Base-by-base conservation (phyloP, 2,329 filamentous ascomycete genomes). In the Aspergillus tamarii region DNA sequence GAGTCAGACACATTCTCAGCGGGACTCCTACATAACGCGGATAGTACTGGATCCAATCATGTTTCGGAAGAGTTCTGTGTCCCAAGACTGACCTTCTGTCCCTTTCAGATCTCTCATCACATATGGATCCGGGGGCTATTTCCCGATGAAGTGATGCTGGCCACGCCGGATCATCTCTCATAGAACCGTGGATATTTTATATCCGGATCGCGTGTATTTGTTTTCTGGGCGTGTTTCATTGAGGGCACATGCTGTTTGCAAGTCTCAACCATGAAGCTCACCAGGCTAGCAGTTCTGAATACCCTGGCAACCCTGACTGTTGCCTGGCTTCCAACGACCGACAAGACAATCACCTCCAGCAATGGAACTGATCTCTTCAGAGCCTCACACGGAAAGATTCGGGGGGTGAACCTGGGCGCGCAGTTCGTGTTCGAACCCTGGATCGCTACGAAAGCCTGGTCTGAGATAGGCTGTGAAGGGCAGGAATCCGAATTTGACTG, bases 401-500 rank as follows among this genome's bases (percentile, higher is more conserved):
- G 84, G 11, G 85, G 85, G 36, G 85, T 87, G 61, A 87, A 87
- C 69, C 74, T 86, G 10, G 84, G 85, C 7, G 80, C 82, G 0
- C 77, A 82, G 28, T 86, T 87, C 68, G 71, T 87, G 59, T 74
- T 82, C 39, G 85, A 87, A 73, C 84, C 84, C 9, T 87, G 85
- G 85, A 84, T 87, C 70, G 80, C 80, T 53, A 66, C 68, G 19
- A 69, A 73, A 32, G 78, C 78, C 57, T 87, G 85, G 84, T 72
- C 64, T 21, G 67, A 66, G 21, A 84, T 85, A 70, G 84, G 83
- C 39, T 87, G 85, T 66, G 72, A 72, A 10, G 76, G 69, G 2
- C 69, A 76, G n/a, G 72, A 78, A 19, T 83, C 82, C 50, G 84
- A 87, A 73, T 86, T 84, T 66, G 84, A 86, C 72, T 87, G 85